Base-by-base conservation (phyloP, 345 rosid genomes). In the Nasturtium officinale region DNA sequence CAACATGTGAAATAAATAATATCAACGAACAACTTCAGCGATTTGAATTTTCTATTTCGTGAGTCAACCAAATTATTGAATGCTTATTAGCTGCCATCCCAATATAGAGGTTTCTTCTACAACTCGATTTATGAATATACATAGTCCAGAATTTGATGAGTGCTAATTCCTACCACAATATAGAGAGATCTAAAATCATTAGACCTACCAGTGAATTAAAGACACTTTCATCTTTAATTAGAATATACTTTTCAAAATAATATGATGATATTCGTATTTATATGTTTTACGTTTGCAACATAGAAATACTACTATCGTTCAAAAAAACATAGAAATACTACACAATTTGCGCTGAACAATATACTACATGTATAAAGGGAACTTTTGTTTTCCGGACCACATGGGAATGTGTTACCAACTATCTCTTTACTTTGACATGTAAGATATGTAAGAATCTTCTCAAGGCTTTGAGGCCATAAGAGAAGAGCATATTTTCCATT, bases 371-470 rank as follows among this genome's bases (percentile, higher is more conserved):
- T 40, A 7, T 6, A 75, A 59, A 67, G 54, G 25, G 29, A 61
- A 53, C 75, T 52, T 69, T 76, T 76, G 70, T 76, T 76, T 76
- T 76, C 25, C 75, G 79, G 79, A 76, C 79, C 80, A 71, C 80
- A 77, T 71, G 77, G 72, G 76, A 77, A 71, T 71, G 80, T 71
- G 76, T 71, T 77, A 71, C 76, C 72, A 65, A 71, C 80, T 71
- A 71, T 65, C 77, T 62, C 66, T 47, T 61, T 54, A 45, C 65
- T 69, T 70, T 13, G 71, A 69, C 64, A 76, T 69, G 63, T 61
- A 42, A 33, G 75, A 71, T 77, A 77, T 77, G 67, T 64, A 28
- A 71, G 80, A 77, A 77, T 77, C 77, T 77, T 65, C 72, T 63
- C 13, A 77, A 64, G 67, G 30, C 56, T 71, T 77, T 65, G 76